A percentile compares a stretch with the other conserved stretches of the same genome.
These are phyloP conservation scores for Sugiyamaella grinbergsii DNA, from an alignment of 1,139 yeast genomes.

Conservation along the genomic window DNA sequence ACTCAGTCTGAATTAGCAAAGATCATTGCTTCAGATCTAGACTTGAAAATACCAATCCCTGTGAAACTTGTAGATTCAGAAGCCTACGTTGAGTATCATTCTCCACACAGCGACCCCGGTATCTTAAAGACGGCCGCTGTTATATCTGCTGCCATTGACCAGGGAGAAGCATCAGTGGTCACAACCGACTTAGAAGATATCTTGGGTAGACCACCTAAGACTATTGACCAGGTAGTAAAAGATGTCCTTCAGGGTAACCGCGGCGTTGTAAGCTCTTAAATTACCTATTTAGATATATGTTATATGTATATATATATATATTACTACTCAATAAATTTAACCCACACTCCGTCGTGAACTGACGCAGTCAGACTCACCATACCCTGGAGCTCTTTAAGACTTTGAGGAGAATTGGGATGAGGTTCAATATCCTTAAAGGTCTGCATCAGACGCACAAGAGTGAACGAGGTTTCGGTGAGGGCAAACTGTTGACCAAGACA, in stretches of 20 bases:
- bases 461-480: conserved; percentile 56
- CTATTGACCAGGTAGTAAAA: conserved; percentile 4
- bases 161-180: conserved; percentile 13
- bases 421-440: conserved; percentile 25
- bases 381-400: conserved; percentile 2
- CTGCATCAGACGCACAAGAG: conserved; percentile 49
- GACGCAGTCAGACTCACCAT: conserved; percentile 19
- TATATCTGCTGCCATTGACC: conserved; percentile 13
- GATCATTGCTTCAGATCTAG: not conserved
- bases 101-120: conserved; percentile 2
- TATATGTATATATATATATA: not conserved
- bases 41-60: conserved; percentile 1
- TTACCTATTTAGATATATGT: not conserved
- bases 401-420: conserved; percentile 8
- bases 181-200: conserved; percentile 3
- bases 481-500: conserved; percentile 64
- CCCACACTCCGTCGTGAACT: conserved; percentile 18
- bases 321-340: conserved; percentile 11
- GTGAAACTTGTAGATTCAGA: conserved; percentile 6
- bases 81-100: conserved; percentile 10
- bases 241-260: conserved; percentile 5
- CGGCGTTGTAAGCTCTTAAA: too few relatives aligned
- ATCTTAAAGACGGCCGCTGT: conserved; percentile 10
- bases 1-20: conserved; percentile 6
- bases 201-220: conserved; percentile 13